Conservation (phyloP, 1,284 basidiomycete genomes). For the Polyporus tsugae region DNA sequence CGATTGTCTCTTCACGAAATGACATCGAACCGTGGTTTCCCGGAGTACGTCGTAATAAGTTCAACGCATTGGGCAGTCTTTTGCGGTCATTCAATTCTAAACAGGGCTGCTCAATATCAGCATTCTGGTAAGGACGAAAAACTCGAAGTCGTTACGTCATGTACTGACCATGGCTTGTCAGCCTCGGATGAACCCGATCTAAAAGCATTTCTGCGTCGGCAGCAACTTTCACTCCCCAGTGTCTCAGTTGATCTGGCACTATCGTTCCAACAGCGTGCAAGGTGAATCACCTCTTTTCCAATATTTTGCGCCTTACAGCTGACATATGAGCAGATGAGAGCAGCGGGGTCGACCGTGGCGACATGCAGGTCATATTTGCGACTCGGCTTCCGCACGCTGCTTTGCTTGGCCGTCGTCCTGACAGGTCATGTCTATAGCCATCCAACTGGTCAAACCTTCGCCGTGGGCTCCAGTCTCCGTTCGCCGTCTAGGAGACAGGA, state of each 20-base stretch:
- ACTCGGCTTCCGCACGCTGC: neutral
- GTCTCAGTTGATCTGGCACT: neutral
- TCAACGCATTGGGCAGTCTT: no score
- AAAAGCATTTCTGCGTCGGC: neutral
- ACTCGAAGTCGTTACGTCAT: neutral
- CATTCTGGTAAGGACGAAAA: neutral
- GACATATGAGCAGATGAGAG: neutral
- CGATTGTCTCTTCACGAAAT: no score
- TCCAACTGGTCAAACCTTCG: neutral
- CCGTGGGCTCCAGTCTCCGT: neutral
- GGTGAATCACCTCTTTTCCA: neutral
- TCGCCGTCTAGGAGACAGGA: conserved; percentile 20
- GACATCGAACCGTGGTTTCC: no score
- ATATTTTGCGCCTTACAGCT: neutral
- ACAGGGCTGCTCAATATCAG: neutral
- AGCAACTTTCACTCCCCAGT: neutral
- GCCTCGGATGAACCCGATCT: neutral
- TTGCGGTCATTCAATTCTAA: neutral
- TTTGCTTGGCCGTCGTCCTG: conserved; percentile 7
- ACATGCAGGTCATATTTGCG: conserved; percentile 9
- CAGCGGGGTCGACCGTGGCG: neutral
- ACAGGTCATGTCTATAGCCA: conserved; percentile 6
- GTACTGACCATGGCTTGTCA: neutral
- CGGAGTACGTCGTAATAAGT: no score
- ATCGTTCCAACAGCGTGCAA: neutral